These are phyloP conservation scores for Diaporthe ilicicola DNA, from an alignment of 2,329 filamentous ascomycete species.

Conservation along the genomic window DNA sequence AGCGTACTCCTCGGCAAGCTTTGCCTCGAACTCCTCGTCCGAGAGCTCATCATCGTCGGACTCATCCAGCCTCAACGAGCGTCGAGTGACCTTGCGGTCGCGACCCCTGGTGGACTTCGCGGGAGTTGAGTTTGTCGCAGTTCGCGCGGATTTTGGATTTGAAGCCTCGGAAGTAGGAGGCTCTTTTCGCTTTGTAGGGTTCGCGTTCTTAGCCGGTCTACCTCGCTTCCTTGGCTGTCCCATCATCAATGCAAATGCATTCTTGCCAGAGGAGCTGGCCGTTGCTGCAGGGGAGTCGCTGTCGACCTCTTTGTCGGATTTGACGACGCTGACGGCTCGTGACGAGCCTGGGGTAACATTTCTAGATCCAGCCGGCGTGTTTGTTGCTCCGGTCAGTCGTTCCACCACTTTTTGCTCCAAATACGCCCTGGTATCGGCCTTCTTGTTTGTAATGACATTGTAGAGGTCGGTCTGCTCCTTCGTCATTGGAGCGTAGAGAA, in stretches of 20 bases:
- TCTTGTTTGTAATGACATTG: slow-evolving; percentile 67
- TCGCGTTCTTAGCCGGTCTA: slow-evolving; percentile 38
- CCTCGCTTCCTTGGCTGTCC: slow-evolving; percentile 44
- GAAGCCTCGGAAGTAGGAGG: slow-evolving; percentile 44
- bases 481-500: slow-evolving; percentile 92
- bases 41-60: slow-evolving; percentile 73
- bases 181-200: slow-evolving; percentile 47
- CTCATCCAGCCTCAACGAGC: slow-evolving; percentile 64
- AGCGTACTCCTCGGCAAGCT: slow-evolving; percentile 71
- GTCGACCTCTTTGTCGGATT: slow-evolving; percentile 33
- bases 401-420: slow-evolving; percentile 82
- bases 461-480: slow-evolving; percentile 92
- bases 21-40: slow-evolving; percentile 85
- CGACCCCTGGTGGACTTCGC: slow-evolving; percentile 58
- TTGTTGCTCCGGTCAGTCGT: slow-evolving; percentile 61
- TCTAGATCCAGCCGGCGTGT: slow-evolving; percentile 51
- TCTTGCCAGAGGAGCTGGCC: slow-evolving; percentile 40
- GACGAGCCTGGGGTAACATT: slow-evolving; percentile 49
- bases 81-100: slow-evolving; percentile 55
- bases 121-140: slow-evolving; percentile 80
- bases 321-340: slow-evolving; percentile 45
- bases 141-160: slow-evolving; percentile 74
- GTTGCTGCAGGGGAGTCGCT: slow-evolving; percentile 20
- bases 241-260: slow-evolving; percentile 66
- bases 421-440: slow-evolving; percentile 73